phyloP scores from a whole-genome alignment of 208 protist species.

The Wallacemonas sp. region DNA sequence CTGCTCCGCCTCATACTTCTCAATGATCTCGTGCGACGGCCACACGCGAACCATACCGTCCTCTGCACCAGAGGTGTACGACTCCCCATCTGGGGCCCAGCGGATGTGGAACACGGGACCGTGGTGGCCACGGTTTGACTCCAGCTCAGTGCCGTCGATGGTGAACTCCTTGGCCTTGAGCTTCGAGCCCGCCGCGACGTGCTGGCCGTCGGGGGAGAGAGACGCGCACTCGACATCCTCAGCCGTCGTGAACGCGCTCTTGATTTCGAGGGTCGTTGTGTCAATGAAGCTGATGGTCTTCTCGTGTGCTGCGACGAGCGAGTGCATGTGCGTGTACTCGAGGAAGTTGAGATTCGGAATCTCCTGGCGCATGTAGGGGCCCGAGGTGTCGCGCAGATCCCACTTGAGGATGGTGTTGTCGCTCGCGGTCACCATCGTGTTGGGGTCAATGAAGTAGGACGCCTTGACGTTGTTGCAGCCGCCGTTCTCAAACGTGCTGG shows the following conservation, averaged over 20 bases:
- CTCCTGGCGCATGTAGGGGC: constrained; percentile 76
- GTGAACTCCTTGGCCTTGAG: constrained; percentile 93
- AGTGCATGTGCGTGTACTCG: constrained; percentile 86
- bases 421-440: constrained; percentile 84
- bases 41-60: constrained; percentile 93
- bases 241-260: constrained; percentile 69
- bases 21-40: constrained; percentile 88
- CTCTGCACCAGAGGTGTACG: constrained; percentile 88
- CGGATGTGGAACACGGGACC: constrained; percentile 91
- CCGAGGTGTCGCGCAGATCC: constrained; percentile 87
- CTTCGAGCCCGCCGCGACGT: constrained; percentile 84
- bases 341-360: constrained; percentile 87
- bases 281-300: constrained; percentile 90
- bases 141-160: constrained; percentile 76
- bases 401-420: constrained; percentile 90
- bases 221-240: constrained; percentile 89
- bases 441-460: constrained; percentile 84
- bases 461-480: constrained; percentile 79
- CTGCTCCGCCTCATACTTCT: constrained; percentile 68
- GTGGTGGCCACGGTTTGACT: constrained; percentile 91
- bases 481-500: constrained; percentile 63
- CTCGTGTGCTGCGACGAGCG: constrained; percentile 81
- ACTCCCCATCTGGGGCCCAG: constrained; percentile 86
- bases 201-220: constrained; percentile 81
- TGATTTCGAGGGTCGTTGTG: constrained; percentile 76